Evolutionary conservation across 2,329 filamentous ascomycete species (phyloP).

Genomic region (Talaromyces sp.): DNA sequence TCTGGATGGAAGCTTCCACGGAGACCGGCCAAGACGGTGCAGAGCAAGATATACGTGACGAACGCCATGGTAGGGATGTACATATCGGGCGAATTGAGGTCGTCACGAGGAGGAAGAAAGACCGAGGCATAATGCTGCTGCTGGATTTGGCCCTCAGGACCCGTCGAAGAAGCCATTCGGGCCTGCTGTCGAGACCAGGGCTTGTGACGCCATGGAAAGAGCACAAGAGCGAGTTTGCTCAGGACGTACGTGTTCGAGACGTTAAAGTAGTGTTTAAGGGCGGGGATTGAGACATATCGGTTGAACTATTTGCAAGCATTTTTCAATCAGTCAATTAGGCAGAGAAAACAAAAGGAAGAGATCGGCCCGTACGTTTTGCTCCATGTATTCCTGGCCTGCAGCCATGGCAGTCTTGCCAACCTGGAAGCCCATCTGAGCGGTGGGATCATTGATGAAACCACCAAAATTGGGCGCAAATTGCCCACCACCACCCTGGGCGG

Average conservation of each 20-base stretch:
- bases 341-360: background rate
- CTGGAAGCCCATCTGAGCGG: conserved; percentile 90
- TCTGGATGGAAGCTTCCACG: conserved; percentile 91
- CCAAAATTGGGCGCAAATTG: conserved; percentile 61
- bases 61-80: conserved; percentile 98
- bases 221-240: conserved; percentile 84
- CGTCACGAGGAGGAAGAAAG: conserved; percentile 87
- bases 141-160: conserved; percentile 57
- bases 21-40: conserved; percentile 81
- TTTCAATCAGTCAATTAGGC: background rate
- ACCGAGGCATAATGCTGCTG: conserved; percentile 47
- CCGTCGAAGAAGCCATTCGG: conserved; percentile 35
- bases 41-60: conserved; percentile 93
- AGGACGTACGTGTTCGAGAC: conserved; percentile 96
- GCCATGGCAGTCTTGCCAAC: conserved; percentile 87
- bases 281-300: conserved; percentile 83
- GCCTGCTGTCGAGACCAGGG: conserved; percentile 92
- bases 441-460: conserved; percentile 92
- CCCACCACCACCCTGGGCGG: conserved; percentile 34
- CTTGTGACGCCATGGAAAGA: conserved; percentile 96
- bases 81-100: conserved; percentile 98
- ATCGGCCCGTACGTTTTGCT: conserved; percentile 70
- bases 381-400: conserved; percentile 88
- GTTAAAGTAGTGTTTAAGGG: conserved; percentile 98
- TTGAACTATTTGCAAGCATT: conserved; percentile 50